These are phyloP conservation scores for Closterium sp. DNA, from an alignment of 139 green algal species.

Conservation along the genomic window DNA sequence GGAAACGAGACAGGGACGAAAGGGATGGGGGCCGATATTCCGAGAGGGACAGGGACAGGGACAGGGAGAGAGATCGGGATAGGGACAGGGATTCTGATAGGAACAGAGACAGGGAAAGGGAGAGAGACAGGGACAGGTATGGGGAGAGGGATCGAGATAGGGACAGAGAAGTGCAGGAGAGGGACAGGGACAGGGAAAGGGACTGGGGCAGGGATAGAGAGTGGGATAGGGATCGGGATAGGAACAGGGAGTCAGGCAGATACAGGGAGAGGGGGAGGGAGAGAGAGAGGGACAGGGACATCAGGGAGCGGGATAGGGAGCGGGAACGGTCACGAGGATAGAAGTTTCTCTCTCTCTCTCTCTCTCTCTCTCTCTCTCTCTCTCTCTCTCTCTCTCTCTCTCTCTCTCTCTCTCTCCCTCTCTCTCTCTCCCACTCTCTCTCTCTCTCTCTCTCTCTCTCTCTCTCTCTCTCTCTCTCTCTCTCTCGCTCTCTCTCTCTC, in stretches of 20 bases:
- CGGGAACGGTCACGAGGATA: neutral
- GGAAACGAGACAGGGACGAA: neutral
- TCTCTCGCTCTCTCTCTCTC: no score
- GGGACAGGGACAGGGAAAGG: neutral
- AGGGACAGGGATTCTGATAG: neutral
- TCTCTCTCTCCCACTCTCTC: no score
- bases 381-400: no score
- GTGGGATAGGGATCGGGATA: neutral
- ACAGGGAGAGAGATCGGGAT: slow-evolving; percentile 21
- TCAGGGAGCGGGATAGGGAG: neutral
- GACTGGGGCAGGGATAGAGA: neutral
- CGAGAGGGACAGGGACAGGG: slow-evolving; percentile 9
- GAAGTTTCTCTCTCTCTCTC: no score
- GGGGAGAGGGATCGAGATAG: neutral
- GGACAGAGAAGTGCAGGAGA: slow-evolving; percentile 8
- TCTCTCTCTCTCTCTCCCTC: no score
- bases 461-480: no score
- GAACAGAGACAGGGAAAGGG: slow-evolving; percentile 23
- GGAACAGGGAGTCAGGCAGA: neutral
- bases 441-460: no score
- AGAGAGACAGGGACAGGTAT: slow-evolving; percentile 23
- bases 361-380: no score
- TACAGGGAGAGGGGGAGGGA: neutral
- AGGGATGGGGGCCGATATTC: neutral
- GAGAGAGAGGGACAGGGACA: neutral